These are phyloP conservation scores for Colletotrichum sp. DNA, from an alignment of 2,329 filamentous ascomycete species.

Conservation along the genomic window DNA sequence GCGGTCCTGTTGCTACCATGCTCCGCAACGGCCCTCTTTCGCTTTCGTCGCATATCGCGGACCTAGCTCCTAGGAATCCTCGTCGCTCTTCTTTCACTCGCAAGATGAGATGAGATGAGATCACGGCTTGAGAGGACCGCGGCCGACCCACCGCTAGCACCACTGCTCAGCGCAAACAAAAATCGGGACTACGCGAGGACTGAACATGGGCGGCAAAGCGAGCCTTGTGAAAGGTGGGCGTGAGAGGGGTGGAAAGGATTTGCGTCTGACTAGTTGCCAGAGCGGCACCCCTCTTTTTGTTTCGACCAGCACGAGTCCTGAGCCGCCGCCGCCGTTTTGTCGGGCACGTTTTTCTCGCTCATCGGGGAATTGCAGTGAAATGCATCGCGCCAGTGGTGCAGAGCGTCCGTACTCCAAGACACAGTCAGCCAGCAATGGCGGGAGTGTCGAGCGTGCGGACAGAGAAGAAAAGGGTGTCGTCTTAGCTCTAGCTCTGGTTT, in stretches of 20 bases:
- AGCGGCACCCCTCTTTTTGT: not conserved
- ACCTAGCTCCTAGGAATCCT: not conserved
- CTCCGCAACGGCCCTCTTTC: slow-evolving; percentile 1
- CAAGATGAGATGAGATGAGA: slow-evolving; percentile 18
- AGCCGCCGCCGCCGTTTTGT: not conserved
- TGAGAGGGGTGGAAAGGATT: slow-evolving; percentile 3
- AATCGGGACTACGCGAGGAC: not conserved
- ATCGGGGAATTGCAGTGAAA: slow-evolving; percentile 13
- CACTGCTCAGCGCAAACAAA: slow-evolving; percentile 1
- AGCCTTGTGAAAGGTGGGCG: slow-evolving; percentile 41
- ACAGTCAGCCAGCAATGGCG: not conserved
- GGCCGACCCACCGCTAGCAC: slow-evolving; percentile 25
- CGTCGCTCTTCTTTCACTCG: not conserved
- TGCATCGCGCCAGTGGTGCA: slow-evolving; percentile 11
- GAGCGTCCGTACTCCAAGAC: not conserved
- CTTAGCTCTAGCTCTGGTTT: slow-evolving; percentile 17
- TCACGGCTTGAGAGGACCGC: slow-evolving; percentile 22
- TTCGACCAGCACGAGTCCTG: not conserved
- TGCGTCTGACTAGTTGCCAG: slow-evolving; percentile 2
- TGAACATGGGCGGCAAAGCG: slow-evolving; percentile 40
- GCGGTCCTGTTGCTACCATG: not conserved
- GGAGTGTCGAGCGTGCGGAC: not conserved
- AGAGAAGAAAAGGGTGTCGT: slow-evolving; percentile 10
- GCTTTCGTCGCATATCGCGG: slow-evolving; percentile 15
- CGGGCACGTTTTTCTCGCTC: slow-evolving; percentile 1